A percentile compares a stretch with the other conserved stretches of the same genome.
phyloP scores from a whole-genome alignment of 176 grass and related monocot species.

The Oryza australiensis region DNA sequence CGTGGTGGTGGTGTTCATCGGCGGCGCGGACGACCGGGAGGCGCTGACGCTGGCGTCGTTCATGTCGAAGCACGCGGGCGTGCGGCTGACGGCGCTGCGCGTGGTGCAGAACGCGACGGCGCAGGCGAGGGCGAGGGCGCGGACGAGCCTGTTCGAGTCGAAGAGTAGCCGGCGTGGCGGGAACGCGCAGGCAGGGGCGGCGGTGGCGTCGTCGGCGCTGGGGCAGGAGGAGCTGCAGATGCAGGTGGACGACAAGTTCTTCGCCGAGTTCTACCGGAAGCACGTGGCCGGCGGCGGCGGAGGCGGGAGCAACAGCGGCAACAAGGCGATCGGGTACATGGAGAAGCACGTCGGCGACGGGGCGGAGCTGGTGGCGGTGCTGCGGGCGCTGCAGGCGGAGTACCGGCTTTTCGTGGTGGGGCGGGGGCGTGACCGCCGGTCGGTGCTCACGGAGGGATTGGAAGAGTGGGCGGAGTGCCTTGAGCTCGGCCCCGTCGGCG shows the following conservation, averaged over 20 bases:
- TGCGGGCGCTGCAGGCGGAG: constrained; percentile 51
- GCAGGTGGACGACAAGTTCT: constrained; percentile 75
- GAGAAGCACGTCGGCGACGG: constrained; percentile 79
- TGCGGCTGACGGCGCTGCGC: constrained; percentile 61
- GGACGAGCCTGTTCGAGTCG: constrained; percentile 41
- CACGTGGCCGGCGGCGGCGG: constrained; percentile 37
- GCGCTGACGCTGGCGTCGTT: constrained; percentile 57
- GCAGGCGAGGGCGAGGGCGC: constrained; percentile 27
- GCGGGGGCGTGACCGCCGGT: constrained; percentile 44
- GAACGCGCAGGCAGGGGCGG: not conserved
- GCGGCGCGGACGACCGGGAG: constrained; percentile 73
- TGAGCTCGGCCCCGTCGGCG: constrained; percentile 70
- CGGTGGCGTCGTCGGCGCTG: not conserved
- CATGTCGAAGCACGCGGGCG: constrained; percentile 44
- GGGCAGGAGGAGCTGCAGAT: constrained; percentile 56
- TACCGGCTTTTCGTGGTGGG: constrained; percentile 70
- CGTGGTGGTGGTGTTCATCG: constrained; percentile 70
- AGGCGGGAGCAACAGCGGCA: no score
- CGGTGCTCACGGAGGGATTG: constrained; percentile 63
- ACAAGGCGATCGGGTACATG: constrained; percentile 49
- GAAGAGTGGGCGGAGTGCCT: constrained; percentile 75
- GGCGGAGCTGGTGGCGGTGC: constrained; percentile 56
- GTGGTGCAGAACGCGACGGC: constrained; percentile 55
- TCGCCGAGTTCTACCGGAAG: constrained; percentile 68
- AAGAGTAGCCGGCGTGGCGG: constrained; percentile 12